Percentiles rank a stretch among this genome's conserved stretches.
phyloP scores from a whole-genome alignment of 2,329 filamentous ascomycete species.

The Aplosporella prunicola region DNA sequence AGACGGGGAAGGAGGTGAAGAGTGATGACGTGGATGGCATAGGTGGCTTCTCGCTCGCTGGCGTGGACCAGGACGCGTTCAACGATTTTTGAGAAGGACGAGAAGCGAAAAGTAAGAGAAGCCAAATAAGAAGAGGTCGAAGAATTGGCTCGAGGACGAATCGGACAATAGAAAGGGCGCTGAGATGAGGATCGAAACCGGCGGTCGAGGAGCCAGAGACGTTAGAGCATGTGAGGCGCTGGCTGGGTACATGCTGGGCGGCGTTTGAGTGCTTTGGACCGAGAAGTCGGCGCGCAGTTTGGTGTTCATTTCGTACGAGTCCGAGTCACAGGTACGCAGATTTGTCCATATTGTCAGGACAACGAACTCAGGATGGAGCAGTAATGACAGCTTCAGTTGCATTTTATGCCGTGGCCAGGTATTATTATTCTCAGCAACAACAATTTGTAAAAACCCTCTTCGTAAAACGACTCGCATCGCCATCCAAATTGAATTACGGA shows the following conservation, averaged over 20 bases:
- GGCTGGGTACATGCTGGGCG: slow-evolving; percentile 58
- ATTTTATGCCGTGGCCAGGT: too few relatives aligned
- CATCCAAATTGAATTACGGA: too few relatives aligned
- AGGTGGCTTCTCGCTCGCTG: slow-evolving; percentile 22
- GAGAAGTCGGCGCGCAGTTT: too few relatives aligned
- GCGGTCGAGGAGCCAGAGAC: slow-evolving; percentile 65
- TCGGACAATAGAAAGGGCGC: slow-evolving; percentile 38
- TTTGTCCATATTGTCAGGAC: too few relatives aligned
- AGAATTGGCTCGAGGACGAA: slow-evolving; percentile 72
- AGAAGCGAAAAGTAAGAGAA: slow-evolving; percentile 17
- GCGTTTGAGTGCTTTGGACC: neutral
- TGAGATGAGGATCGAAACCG: slow-evolving; percentile 24
- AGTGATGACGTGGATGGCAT: slow-evolving; percentile 18
- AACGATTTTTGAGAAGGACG: slow-evolving; percentile 16
- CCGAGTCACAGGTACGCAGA: too few relatives aligned
- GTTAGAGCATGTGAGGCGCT: slow-evolving; percentile 70
- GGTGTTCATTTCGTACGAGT: too few relatives aligned
- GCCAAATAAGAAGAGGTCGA: slow-evolving; percentile 53
- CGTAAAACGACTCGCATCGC: too few relatives aligned
- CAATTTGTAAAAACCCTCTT: too few relatives aligned
- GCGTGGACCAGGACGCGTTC: slow-evolving; percentile 12
- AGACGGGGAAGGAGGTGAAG: slow-evolving; percentile 39
- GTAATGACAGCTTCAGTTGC: too few relatives aligned
- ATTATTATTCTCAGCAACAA: too few relatives aligned
- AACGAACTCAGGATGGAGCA: too few relatives aligned